Conservation (phyloP, 2,329 filamentous ascomycete genomes). For the Reticulascus tulasneorum region DNA sequence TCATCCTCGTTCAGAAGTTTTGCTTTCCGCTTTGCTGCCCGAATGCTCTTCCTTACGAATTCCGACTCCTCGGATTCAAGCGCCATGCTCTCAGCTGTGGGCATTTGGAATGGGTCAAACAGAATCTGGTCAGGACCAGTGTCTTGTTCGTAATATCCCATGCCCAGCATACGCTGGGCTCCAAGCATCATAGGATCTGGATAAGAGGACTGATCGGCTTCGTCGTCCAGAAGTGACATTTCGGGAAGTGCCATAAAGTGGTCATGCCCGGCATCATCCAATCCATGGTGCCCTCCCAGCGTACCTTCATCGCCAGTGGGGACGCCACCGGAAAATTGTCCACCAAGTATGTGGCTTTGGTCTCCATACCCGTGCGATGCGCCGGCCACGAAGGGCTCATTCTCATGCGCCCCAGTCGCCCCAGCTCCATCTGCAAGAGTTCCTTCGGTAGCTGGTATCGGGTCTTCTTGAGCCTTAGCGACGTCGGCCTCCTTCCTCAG, state of each 20-base stretch:
- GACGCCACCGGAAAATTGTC: too few relatives aligned
- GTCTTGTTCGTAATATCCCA: slow-evolving; percentile 59
- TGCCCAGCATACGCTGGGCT: slow-evolving; percentile 50
- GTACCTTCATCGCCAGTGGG: too few relatives aligned
- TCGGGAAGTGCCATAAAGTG: slow-evolving; percentile 17
- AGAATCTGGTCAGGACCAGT: slow-evolving; percentile 54
- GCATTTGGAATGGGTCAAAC: slow-evolving; percentile 55
- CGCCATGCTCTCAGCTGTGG: slow-evolving; percentile 39
- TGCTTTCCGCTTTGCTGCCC: slow-evolving; percentile 49
- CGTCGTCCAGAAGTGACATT: slow-evolving; percentile 25
- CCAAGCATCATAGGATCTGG: slow-evolving; percentile 45
- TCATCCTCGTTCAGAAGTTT: slow-evolving; percentile 49
- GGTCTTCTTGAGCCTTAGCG: slow-evolving; percentile 49
- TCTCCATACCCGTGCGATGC: slow-evolving; percentile 25
- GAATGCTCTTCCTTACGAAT: slow-evolving; percentile 51
- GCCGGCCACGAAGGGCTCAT: too few relatives aligned
- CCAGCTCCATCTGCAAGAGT: slow-evolving; percentile 12
- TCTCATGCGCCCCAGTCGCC: not conserved
- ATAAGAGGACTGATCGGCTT: slow-evolving; percentile 32
- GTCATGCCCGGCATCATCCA: slow-evolving; percentile 16
- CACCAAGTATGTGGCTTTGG: slow-evolving; percentile 28
- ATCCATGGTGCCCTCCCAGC: slow-evolving; percentile 12
- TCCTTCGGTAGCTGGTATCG: slow-evolving; percentile 17
- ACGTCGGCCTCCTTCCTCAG: slow-evolving; percentile 53
- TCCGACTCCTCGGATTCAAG: slow-evolving; percentile 47